These are phyloP conservation scores for Gyromitra esculenta DNA, from an alignment of 2,329 filamentous ascomycete species.

Conservation along the genomic window DNA sequence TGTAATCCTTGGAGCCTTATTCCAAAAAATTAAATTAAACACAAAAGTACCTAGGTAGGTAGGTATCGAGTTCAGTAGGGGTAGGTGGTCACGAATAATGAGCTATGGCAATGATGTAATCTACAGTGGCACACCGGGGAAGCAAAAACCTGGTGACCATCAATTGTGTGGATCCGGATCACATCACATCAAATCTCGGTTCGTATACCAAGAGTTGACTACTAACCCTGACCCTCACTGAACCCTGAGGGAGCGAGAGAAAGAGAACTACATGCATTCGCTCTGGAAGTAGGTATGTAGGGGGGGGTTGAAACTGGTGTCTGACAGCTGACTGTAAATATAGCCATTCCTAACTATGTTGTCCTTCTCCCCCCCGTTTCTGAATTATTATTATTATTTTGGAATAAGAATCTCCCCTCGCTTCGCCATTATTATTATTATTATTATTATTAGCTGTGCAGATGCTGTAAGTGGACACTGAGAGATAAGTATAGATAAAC, in stretches of 20 bases:
- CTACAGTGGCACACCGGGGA: neutral
- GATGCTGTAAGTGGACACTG: neutral
- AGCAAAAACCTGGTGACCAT: conserved; percentile 22
- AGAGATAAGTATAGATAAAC: conserved; percentile 12
- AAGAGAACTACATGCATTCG: no score
- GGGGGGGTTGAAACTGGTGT: conserved; percentile 12
- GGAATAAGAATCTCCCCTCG: neutral
- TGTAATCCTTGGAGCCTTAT: neutral
- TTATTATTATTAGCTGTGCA: no score
- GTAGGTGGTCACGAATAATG: neutral
- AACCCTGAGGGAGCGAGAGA: neutral
- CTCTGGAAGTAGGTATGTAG: no score
- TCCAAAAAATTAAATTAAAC: neutral
- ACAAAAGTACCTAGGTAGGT: neutral
- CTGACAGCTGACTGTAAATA: neutral
- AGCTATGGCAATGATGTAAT: neutral
- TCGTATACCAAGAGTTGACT: neutral
- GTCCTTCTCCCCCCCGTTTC: neutral
- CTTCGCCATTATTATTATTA: neutral
- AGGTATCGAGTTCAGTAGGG: conserved; percentile 15
- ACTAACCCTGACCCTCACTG: conserved; percentile 17
- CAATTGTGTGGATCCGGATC: conserved; percentile 5
- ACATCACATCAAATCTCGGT: conserved; percentile 19
- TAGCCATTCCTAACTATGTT: neutral
- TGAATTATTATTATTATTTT: neutral